Evolutionary conservation across 192 early-diverging fungal species (phyloP), one percentile per base, ranked within the genome.

Genomic region (Rhizophlyctis rosea): DNA sequence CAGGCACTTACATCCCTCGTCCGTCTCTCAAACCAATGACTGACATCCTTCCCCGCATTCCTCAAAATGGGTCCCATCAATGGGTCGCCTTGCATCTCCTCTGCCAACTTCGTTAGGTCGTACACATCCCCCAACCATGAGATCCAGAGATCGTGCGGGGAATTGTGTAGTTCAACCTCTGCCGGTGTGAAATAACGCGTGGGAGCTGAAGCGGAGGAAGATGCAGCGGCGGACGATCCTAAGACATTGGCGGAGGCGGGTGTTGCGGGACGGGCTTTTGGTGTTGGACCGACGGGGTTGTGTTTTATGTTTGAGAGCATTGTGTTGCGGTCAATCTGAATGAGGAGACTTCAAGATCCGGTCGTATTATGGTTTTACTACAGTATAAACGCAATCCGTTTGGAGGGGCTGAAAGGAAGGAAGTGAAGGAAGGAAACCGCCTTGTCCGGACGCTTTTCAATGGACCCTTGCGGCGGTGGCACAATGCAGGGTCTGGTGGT

Each of bases 11-110:
- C 78, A 47, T 81, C 75, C 13, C 81, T 77, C 36, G 71, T 83
- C 50, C 51, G 39, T 18, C 27, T 65, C 61, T 84, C 77, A 59
- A 85, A 85, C 83, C 83, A 85, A 60, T 85, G 78, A 1, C 78
- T 81, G 29, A 85, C 81, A 61, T 85, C 83, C 52, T 70, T 73
- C 2, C 83, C 83, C n/a, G 83, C 83, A 62, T 83, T 83, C 34
- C 68, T 71, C 28, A 83, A 59, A 25, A 85, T 80, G 18, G 83
- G 83, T 14, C 44, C 67, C 28, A 80, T 50, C 13, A 79, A 62
- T 4, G 81, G 74, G 48, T 77, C 72, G 21, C 75, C 76, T 57
- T 58, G 49, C 18, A 66, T 36, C 48, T 74, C 70, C 16, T 75
- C 65, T n/a, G 64, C 67, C 0, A 83, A 64, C 16, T 58, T 47